Evolutionary conservation across 192 early-diverging fungal genomes (phyloP), one percentile per base, ranked within the genome.

Genomic region (Ambispora gerdemannii): DNA sequence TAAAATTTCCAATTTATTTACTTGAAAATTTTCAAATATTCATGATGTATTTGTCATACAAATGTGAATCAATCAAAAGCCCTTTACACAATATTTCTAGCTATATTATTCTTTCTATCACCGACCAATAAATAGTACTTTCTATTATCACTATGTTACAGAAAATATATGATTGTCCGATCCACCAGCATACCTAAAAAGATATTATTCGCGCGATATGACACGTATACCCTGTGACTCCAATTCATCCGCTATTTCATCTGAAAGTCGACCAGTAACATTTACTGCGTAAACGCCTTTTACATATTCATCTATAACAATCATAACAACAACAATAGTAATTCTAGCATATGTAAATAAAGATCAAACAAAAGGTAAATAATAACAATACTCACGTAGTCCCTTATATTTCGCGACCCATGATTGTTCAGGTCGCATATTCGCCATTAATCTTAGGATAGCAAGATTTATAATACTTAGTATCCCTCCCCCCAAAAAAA

Each of bases 381-480:
- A n/a, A n/a, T n/a, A n/a, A n/a, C n/a, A n/a, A 19, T n/a, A 43
- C 64, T 77, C 78, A 88, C 86, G 81, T 53, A 88, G 80, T 51
- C 81, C 84, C 43, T 90, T 83, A 80, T 85, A 92, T 72, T 86
- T 88, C 51, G 85, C 87, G 13, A 92, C 88, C 92, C 92, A 93
- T 63, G 85, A 87, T 56, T 86, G 80, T 59, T 77, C 83, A 17
- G 92, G 92, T 72, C 87, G 81, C 81, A 92, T 88, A 67, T 89
- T 76, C 1, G 90, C 88, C 68, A 90, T 88, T 10, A 86, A 67
- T 15, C 92, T 87, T 35, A 11, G 3, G 20, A 76, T 4, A 64
- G 25, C 25, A 27, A 36, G 50, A 13, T 31, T 17, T 10, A 19
- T 13, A 60, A 34, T 63, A 10, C 56, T 10, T 59, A 10, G 56